Base-by-base conservation (phyloP, 2,329 filamentous ascomycete species). In the Penicillium rolfsii region DNA sequence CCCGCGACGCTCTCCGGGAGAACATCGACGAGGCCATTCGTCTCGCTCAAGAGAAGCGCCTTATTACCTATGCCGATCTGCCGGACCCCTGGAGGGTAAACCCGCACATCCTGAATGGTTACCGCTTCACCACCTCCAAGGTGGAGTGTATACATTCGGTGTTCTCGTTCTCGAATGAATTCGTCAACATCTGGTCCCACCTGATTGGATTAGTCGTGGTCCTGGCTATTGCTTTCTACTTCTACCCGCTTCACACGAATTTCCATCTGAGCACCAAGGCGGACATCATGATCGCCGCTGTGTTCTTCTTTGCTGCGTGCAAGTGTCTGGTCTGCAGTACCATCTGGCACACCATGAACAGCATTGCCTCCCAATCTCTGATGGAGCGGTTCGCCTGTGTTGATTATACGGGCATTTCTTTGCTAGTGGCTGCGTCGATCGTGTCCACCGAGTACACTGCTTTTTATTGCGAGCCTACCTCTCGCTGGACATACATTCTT, bases 281-380 rank as follows among this genome's bases (percentile, higher is more conserved):
- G 52, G 95, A 99, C 74, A 87, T 98, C 61, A 85, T 95, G 72
- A 93, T 99, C 64, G 93, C 94, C 0, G 93, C 91, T 24, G 85
- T 96, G 67, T 99, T 99, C 84, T 97, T 99, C 81, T 91, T 96
- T 73, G 95, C 94, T 52, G 95, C 95, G 49, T 93, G 89, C 82
- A 93, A 98, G 77, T 98, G 94, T 72, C 86, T 99, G 58, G 87
- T 94, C 73, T 99, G 95, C 87, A 96, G 91, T 64, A 94, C 90
- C 65, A 88, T 98, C 73, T 99, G 95, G 95, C 95, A 99, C 80
- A 97, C 95, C 28, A 98, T 99, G 93, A 97, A 94, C 80, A 92
- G 91, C 70, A 96, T 98, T 57, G 93, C 94, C 19, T 91, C 96
- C 68, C 89, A 96, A 71, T 87, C 88, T 22, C 86, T 96, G 45